Evolutionary conservation across 176 grass and related monocot genomes (phyloP).

Genomic region (Eragrostis curvula): DNA sequence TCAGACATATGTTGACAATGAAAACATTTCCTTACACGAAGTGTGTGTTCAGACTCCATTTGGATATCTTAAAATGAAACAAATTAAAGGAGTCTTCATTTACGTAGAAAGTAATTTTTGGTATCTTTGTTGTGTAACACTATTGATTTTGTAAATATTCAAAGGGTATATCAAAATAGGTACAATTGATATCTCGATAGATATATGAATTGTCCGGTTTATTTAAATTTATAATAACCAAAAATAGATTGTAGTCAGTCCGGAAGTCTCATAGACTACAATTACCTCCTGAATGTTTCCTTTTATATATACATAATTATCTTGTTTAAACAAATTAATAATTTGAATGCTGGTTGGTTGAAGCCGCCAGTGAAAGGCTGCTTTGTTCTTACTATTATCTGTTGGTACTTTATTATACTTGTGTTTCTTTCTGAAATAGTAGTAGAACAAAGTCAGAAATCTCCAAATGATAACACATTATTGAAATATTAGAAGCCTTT

Average conservation of each 20-base stretch:
- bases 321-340: constrained; percentile 27
- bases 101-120: background rate
- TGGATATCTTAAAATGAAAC: background rate
- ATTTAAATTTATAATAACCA: background rate
- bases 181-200: background rate
- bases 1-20: constrained; percentile 4
- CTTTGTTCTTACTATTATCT: too few relatives aligned
- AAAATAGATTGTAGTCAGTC: constrained; percentile 18
- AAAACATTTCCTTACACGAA: background rate
- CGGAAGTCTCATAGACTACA: background rate
- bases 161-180: constrained; percentile 15
- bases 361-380: background rate
- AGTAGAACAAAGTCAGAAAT: too few relatives aligned
- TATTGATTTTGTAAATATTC: background rate
- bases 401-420: too few relatives aligned
- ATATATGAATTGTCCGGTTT: background rate
- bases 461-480: too few relatives aligned
- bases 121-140: background rate
- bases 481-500: background rate
- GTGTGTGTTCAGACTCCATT: constrained; percentile 6
- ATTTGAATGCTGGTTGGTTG: constrained; percentile 4
- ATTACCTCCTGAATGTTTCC: background rate
- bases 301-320: constrained; percentile 6
- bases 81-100: constrained; percentile 4
- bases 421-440: too few relatives aligned